Evolutionary conservation across 805 yeast species (phyloP).

Genomic region (Komagataella phaffii): DNA sequence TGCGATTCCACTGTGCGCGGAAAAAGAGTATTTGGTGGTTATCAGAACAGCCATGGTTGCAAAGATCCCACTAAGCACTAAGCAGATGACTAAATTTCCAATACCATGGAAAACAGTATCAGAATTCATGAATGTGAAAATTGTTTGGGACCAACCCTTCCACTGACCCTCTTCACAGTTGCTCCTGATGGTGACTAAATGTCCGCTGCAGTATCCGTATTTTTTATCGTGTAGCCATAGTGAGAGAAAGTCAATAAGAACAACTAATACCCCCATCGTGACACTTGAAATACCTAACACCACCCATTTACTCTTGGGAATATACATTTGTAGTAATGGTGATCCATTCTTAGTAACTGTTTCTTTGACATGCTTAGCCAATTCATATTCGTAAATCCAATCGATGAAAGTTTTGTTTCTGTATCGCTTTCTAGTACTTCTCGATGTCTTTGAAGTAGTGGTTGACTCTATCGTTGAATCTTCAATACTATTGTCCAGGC

Average conservation of each 20-base stretch:
- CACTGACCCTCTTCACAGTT: slow-evolving; percentile 18
- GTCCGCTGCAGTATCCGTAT: slow-evolving; percentile 33
- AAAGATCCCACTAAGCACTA: slow-evolving; percentile 21
- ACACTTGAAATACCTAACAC: slow-evolving; percentile 31
- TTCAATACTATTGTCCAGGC: background rate
- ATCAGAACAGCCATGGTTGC: slow-evolving; percentile 24
- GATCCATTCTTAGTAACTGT: slow-evolving; percentile 3
- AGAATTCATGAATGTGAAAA: slow-evolving; percentile 15
- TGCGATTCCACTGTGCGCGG: slow-evolving; percentile 53
- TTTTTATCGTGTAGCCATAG: slow-evolving; percentile 38
- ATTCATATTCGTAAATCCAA: slow-evolving; percentile 19
- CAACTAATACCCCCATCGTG: slow-evolving; percentile 32
- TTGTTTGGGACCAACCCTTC: slow-evolving; percentile 19
- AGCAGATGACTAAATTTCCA: slow-evolving; percentile 21
- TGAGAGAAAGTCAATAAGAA: slow-evolving; percentile 33
- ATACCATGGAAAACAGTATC: slow-evolving; percentile 7
- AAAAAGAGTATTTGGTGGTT: slow-evolving; percentile 19
- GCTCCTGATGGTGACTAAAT: slow-evolving; percentile 12
- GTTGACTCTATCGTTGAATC: background rate
- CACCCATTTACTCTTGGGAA: slow-evolving; percentile 28
- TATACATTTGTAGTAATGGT: slow-evolving; percentile 6
- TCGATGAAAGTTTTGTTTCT: slow-evolving; percentile 13
- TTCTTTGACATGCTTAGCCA: slow-evolving; percentile 10
- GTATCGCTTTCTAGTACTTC: slow-evolving; percentile 5
- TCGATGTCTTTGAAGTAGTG: background rate